A percentile compares a stretch with the other conserved stretches of the same genome.
Conservation (phyloP, 768 basidiomycete species). For the Mycena polygramma region DNA sequence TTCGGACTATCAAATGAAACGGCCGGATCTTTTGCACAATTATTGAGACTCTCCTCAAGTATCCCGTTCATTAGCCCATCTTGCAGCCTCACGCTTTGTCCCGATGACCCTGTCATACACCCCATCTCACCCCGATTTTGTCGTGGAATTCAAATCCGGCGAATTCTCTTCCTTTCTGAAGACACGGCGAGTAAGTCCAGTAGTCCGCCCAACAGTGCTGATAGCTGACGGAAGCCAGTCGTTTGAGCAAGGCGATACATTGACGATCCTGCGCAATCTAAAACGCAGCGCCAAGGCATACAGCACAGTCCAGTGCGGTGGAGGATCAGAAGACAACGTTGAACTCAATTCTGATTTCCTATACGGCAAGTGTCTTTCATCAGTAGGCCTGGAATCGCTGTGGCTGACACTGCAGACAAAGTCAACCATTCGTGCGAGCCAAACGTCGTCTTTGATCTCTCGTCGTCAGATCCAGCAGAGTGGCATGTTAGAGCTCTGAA, state of each 20-base stretch:
- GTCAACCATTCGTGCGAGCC: slow-evolving; percentile 77
- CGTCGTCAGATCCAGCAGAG: slow-evolving; percentile 52
- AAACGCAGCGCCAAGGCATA: slow-evolving; percentile 57
- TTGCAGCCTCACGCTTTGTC: not conserved
- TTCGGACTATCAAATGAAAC: no score
- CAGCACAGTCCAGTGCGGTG: slow-evolving; percentile 66
- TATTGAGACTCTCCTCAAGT: no score
- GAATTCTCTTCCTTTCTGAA: slow-evolving; percentile 53
- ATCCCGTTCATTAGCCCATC: not conserved
- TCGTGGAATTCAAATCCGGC: slow-evolving; percentile 53
- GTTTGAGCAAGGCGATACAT: slow-evolving; percentile 53
- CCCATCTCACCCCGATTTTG: slow-evolving; percentile 51
- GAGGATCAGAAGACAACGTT: slow-evolving; percentile 60
- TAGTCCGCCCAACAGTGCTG: not conserved
- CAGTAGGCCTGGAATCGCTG: not conserved
- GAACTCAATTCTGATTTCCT: slow-evolving; percentile 72
- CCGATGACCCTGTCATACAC: slow-evolving; percentile 43
- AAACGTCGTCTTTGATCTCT: slow-evolving; percentile 67
- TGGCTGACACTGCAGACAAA: slow-evolving; percentile 35
- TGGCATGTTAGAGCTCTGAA: slow-evolving; percentile 66
- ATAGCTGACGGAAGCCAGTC: slow-evolving; percentile 40
- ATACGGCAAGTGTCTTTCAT: slow-evolving; percentile 57
- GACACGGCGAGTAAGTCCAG: slow-evolving; percentile 47
- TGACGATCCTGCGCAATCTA: slow-evolving; percentile 49
- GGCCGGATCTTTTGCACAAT: not conserved